Base-by-base conservation (phyloP, 2,329 filamentous ascomycete species). In the Aspergillus melleus region DNA sequence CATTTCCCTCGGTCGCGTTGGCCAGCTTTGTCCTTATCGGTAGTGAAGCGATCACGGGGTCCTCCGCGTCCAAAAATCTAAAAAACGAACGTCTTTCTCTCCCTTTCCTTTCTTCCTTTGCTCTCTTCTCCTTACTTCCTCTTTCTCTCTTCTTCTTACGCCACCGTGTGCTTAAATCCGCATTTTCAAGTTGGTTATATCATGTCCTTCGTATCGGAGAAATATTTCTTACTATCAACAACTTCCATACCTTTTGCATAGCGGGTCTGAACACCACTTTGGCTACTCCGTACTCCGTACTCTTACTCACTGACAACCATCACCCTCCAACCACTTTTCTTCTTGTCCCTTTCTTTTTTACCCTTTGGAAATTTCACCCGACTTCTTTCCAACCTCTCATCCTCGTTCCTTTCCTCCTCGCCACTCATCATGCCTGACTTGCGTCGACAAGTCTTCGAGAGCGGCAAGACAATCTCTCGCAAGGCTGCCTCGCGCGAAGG, bases 401-500 rank as follows among this genome's bases (percentile, higher is more conserved):
- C 24, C 6, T 46, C 26, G 24, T 5, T 22, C 16, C 36, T 8
- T n/a, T 19, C 30, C 20, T 42, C 30, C 8, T 36, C 10, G 14
- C n/a, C 20, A 30, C 32, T 42, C 69, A 77, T 30, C 55, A 81
- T 81, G 79, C 79, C 77, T 50, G 79, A 81, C 66, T 73, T 80
- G 55, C 76, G 85, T 64, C 82, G 85, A 66, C 83, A 85, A 69
- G 85, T 84, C 58, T 81, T 87, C 44, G 86, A 88, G 78, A 86
- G 84, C 76, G 81, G 83, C 72, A 89, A 89, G 77, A 89, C 86
- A 20, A 76, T 85, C 51, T 88, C 86, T 55, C 83, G 83, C 68
- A 88, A 88, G 70, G 84, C 84, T 39, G 81, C 80, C 55, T 85
- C 84, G 26, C 80, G 80, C 60, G 78, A 82, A 59, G 80, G 78